Conservation (phyloP, 129 eudicot genomes). For the Lonicera japonica region DNA sequence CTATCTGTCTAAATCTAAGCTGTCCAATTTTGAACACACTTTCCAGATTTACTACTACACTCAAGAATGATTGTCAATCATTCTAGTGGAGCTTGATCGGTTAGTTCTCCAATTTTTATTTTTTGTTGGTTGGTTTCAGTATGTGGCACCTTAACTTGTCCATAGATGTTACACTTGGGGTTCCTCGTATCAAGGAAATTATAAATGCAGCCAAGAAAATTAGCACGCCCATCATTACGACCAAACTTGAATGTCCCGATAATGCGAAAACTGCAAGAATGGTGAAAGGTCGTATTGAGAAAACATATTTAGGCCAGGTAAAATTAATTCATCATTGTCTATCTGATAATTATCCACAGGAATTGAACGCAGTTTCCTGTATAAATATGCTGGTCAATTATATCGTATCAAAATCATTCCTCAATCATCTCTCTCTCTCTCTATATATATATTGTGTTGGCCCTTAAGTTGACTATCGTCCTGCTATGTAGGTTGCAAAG, state of each 20-base stretch:
- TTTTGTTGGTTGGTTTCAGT: neutral
- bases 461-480: neutral
- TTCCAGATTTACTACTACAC: too few species aligned
- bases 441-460: neutral
- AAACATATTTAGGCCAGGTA: slow-evolving; percentile 86
- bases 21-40: too few species aligned
- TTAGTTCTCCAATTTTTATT: neutral
- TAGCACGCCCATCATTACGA: slow-evolving; percentile 82
- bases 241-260: slow-evolving; percentile 42
- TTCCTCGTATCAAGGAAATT: slow-evolving; percentile 95
- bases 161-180: slow-evolving; percentile 96
- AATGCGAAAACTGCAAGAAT: slow-evolving; percentile 39
- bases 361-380: too few species aligned
- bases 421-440: too few species aligned
- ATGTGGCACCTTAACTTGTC: slow-evolving; percentile 32
- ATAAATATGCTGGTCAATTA: too few species aligned
- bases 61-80: too few species aligned
- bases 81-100: too few species aligned
- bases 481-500: slow-evolving; percentile 67
- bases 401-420: too few species aligned
- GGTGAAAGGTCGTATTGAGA: slow-evolving; percentile 77
- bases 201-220: slow-evolving; percentile 82
- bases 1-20: too few species aligned
- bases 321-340: slow-evolving; percentile 1
- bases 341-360: too few species aligned